These are phyloP conservation scores for rapeseed (Brassica napus) DNA, from an alignment of 345 rosid species.

Conservation along the genomic window DNA sequence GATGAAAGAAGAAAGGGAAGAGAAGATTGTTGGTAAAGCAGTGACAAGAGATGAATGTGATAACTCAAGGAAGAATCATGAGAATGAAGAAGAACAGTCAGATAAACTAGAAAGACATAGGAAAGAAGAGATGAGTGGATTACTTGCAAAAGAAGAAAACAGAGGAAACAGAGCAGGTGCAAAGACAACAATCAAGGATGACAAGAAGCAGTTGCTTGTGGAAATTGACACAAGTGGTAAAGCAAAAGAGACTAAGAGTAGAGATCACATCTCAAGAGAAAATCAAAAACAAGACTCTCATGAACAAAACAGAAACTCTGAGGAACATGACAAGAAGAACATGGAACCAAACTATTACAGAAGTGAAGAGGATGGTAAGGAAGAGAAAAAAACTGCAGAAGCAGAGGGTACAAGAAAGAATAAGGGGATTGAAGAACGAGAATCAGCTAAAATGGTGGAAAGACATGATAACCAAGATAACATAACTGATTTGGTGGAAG, in stretches of 20 bases:
- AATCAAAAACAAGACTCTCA: not conserved
- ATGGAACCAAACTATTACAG: not conserved
- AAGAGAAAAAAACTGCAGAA: not conserved
- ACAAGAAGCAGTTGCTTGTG: not conserved
- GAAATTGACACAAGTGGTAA: not conserved
- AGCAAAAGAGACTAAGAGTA: conserved; percentile 5
- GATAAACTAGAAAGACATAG: conserved; percentile 2
- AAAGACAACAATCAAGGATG: conserved; percentile 8
- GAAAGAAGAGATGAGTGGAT: not conserved
- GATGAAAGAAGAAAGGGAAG: not conserved
- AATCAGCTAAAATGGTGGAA: not conserved
- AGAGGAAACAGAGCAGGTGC: conserved; percentile 9
- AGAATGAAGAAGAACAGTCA: not conserved
- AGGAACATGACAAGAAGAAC: conserved; percentile 14
- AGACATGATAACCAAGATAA: not conserved
- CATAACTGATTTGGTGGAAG: not conserved
- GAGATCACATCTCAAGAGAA: conserved; percentile 10
- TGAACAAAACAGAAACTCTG: not conserved
- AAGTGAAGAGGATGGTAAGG: conserved; percentile 7
- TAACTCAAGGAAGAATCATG: not conserved
- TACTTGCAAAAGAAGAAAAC: not conserved
- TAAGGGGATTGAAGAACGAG: not conserved
- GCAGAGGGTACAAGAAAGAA: not conserved
- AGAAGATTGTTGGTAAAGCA: not conserved
- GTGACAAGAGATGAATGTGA: not conserved